These are phyloP conservation scores for Micractinium conductrix DNA, from an alignment of 139 green algal species.

Conservation along the genomic window DNA sequence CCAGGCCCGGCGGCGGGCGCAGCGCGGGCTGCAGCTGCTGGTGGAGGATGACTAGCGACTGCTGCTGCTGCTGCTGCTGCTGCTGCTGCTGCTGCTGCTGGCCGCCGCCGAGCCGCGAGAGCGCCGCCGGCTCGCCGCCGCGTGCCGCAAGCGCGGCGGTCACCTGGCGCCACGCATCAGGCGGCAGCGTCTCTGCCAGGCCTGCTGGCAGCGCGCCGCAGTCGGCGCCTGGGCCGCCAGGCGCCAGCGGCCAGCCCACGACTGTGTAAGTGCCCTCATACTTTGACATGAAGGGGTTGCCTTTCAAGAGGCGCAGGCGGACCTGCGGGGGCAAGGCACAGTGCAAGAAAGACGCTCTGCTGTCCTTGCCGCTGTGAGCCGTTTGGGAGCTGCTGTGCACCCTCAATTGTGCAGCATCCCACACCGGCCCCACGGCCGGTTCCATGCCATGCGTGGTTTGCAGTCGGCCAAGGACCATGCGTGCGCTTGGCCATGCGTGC, in stretches of 20 bases:
- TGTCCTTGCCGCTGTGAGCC: no score
- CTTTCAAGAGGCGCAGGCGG: background rate
- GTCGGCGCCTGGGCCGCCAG: background rate
- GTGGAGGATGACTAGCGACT: background rate
- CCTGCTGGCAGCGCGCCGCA: background rate
- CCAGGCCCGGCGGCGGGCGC: background rate
- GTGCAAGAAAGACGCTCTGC: no score
- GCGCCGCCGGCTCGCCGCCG: no score
- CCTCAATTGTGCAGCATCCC: no score
- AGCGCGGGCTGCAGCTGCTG: constrained; percentile 4
- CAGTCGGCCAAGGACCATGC: no score
- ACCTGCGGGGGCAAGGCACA: background rate
- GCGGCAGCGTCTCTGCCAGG: background rate
- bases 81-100: constrained; percentile 7
- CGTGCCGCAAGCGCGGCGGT: background rate
- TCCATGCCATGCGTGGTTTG: no score
- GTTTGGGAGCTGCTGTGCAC: no score
- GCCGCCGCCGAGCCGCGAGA: no score
- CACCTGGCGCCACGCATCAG: background rate
- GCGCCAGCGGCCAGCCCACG: background rate
- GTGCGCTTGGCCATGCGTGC: no score
- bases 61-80: background rate
- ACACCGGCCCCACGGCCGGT: no score
- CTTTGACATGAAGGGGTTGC: background rate
- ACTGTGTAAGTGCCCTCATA: background rate